Evolutionary conservation across 768 basidiomycete species (phyloP).

Genomic region (Saitozyma podzolica): DNA sequence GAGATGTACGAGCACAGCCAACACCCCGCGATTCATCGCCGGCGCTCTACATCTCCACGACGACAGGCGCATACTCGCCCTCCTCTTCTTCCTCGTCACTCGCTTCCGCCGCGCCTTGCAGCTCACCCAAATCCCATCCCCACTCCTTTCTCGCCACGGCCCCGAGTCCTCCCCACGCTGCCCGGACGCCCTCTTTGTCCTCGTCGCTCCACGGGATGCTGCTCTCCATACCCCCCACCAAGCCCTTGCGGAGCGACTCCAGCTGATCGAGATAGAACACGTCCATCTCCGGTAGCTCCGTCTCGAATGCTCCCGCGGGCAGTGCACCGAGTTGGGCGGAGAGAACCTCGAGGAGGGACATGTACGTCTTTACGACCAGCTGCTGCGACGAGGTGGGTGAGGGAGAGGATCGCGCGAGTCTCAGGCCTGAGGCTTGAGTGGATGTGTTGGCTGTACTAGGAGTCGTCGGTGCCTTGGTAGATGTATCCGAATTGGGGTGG

Average conservation of each 20-base stretch:
- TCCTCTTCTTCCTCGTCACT: conserved; percentile 44
- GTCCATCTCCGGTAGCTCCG: conserved; percentile 48
- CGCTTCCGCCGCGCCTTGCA: conserved; percentile 10
- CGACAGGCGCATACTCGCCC: conserved; percentile 49
- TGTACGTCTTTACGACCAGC: conserved; percentile 4
- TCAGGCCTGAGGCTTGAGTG: too few species aligned
- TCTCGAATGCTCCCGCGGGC: conserved; percentile 41
- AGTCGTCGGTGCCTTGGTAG: neutral
- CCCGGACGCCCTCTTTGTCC: neutral
- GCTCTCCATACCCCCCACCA: neutral
- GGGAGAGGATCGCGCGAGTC: neutral
- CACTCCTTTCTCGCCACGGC: conserved; percentile 16
- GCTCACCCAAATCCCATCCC: conserved; percentile 34
- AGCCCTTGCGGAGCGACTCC: conserved; percentile 17
- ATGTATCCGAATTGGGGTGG: neutral
- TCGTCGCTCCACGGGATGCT: neutral
- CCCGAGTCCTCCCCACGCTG: conserved; percentile 3
- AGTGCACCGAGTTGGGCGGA: conserved; percentile 33
- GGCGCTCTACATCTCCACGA: conserved; percentile 39
- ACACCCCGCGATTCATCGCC: too few species aligned
- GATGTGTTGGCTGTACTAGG: neutral
- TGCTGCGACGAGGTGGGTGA: neutral
- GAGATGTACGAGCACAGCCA: too few species aligned
- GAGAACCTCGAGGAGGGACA: conserved; percentile 20
- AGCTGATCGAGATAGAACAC: conserved; percentile 40